These are phyloP conservation scores for Furculomyces boomerangus DNA, from an alignment of 371 early-diverging fungal species.

Conservation along the genomic window DNA sequence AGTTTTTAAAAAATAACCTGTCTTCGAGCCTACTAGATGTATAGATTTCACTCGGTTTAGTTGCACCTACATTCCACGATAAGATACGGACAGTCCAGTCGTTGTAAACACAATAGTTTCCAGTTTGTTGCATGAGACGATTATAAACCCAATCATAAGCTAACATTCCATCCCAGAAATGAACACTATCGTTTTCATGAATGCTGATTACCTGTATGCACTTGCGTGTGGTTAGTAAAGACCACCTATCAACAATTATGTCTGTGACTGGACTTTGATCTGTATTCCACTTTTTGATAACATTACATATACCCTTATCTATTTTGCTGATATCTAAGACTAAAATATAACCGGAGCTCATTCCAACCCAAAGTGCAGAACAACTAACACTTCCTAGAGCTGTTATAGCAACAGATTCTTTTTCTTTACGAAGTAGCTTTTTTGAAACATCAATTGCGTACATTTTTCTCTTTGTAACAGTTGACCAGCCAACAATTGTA, in stretches of 20 bases:
- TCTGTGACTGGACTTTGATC: constrained; percentile 7
- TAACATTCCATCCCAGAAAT: constrained; percentile 23
- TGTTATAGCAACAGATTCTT: neutral
- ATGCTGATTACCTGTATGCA: constrained; percentile 19
- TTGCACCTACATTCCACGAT: constrained; percentile 24
- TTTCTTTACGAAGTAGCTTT: neutral
- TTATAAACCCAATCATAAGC: constrained; percentile 9
- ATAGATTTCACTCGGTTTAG: constrained; percentile 1
- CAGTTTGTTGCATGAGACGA: constrained; percentile 12
- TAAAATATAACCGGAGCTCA: neutral
- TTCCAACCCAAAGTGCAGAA: neutral
- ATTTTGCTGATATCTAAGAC: neutral
- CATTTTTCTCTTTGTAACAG: neutral
- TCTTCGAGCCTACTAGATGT: neutral
- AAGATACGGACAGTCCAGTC: constrained; percentile 14
- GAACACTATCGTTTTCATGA: constrained; percentile 15
- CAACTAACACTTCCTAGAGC: neutral
- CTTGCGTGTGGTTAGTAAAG: constrained; percentile 14
- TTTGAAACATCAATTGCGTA: neutral
- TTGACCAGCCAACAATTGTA: neutral
- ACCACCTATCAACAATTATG: constrained; percentile 20
- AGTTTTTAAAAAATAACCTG: neutral
- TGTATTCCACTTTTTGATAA: constrained; percentile 15
- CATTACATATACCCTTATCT: constrained; percentile 6
- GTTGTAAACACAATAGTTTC: constrained; percentile 4